Base-by-base conservation (phyloP, 73 alveolate genomes). In the Paramecium octaurelia region DNA sequence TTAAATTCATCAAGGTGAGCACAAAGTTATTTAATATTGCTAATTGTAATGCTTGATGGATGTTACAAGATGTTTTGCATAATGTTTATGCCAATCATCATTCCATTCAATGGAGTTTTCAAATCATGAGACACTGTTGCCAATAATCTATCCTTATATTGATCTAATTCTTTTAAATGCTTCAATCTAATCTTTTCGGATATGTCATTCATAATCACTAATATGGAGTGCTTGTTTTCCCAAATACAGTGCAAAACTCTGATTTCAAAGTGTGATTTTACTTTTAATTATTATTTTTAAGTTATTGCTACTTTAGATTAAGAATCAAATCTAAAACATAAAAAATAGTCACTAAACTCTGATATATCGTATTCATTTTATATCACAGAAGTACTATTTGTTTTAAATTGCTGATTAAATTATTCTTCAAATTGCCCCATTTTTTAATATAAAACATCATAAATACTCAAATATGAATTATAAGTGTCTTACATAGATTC, bases 41-140 rank as follows among this genome's bases (percentile, higher is more conserved):
- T 44, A 7, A 35, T 0, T 8, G 80, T 44, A 27, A 70, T 48
- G 21, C 23, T 43, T 4, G 44, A 24, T 44, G 75, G 42, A 14
- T 44, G 6, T 21, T 69, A 11, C 8, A 89, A 59, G 16, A 70
- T 48, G 46, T 43, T 40, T 50, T 89, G 44, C 84, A 89, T 46
- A 18, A 59, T 89, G 18, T 73, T n/a, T 1, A 83, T 83, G 31
- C 34, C 88, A 12, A 89, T 38, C 38, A 89, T 71, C 58, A 89
- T 89, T 23, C 94, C 94, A 89, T 89, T 89, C 10, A 89, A 73
- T 29, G 94, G 94, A 4, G 94, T 89, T 70, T 89, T 89, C 21
- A 89, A 68, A 71, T 89, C 88, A 46, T 89, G 94, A 44, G 94
- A 70, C 7, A 89, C 88, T 43, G 94, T 89, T 1, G 94, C 86